These are phyloP conservation scores for Morella rubra DNA, from an alignment of 306 rosid species.

Conservation along the genomic window DNA sequence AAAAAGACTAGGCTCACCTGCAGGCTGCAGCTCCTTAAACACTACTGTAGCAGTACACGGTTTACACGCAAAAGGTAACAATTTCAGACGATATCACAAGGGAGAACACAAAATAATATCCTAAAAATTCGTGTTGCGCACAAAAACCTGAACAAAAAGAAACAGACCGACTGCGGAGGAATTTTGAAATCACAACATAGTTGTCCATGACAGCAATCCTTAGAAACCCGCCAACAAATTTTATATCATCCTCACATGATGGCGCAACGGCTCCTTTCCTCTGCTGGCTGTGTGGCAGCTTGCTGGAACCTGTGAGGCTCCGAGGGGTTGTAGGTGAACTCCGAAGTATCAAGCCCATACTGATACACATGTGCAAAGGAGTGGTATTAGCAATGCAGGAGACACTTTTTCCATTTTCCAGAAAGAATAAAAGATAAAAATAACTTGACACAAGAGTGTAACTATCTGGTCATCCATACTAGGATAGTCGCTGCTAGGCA, in stretches of 20 bases:
- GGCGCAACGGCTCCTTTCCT: conserved; percentile 87
- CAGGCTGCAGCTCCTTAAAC: neutral
- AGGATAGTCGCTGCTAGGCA: neutral
- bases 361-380: conserved; percentile 34
- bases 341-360: conserved; percentile 96
- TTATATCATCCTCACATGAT: conserved; percentile 62
- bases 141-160: conserved; percentile 35
- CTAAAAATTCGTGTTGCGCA: conserved; percentile 37
- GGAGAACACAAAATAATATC: conserved; percentile 18
- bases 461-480: neutral
- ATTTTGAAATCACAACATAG: conserved; percentile 16
- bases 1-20: conserved; percentile 1
- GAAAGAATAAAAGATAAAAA: neutral
- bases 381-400: conserved; percentile 5
- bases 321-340: conserved; percentile 93
- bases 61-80: conserved; percentile 23
- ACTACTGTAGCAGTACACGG: conserved; percentile 5
- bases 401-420: neutral
- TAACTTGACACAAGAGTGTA: neutral
- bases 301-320: conserved; percentile 81
- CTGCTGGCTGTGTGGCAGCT: conserved; percentile 70
- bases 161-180: conserved; percentile 14
- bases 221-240: conserved; percentile 25
- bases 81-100: too few species aligned
- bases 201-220: conserved; percentile 22